phyloP scores from a whole-genome alignment of 2,329 filamentous ascomycete species.

The Metarhizium robertsii region DNA sequence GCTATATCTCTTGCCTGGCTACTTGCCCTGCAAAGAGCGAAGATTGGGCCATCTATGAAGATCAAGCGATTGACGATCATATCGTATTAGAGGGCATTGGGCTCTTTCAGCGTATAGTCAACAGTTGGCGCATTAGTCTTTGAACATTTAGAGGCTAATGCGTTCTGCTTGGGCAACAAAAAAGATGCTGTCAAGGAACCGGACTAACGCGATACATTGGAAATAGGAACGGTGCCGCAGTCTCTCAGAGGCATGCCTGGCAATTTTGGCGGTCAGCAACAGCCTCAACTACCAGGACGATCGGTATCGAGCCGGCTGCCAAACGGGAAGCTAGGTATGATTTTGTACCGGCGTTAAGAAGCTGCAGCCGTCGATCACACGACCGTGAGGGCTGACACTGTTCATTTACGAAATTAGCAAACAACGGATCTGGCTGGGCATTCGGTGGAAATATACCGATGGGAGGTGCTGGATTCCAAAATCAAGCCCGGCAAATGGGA shows the following conservation, averaged over 20 bases:
- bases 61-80: background rate
- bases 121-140: background rate
- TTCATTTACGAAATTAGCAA: slow-evolving; percentile 26
- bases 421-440: slow-evolving; percentile 49
- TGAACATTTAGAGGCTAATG: background rate
- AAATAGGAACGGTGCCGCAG: slow-evolving; percentile 49
- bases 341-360: background rate
- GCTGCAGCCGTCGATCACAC: too few species aligned
- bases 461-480: slow-evolving; percentile 45
- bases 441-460: slow-evolving; percentile 55
- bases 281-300: slow-evolving; percentile 43
- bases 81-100: background rate
- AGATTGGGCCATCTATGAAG: background rate
- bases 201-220: slow-evolving; percentile 18
- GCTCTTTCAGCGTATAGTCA: background rate
- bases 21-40: background rate
- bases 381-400: background rate
- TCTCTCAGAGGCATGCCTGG: slow-evolving; percentile 52
- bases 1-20: background rate
- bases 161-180: background rate
- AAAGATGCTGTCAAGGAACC: background rate
- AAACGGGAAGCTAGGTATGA: slow-evolving; percentile 54
- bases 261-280: slow-evolving; percentile 50
- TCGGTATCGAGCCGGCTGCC: slow-evolving; percentile 50
- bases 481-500: slow-evolving; percentile 43